These are phyloP conservation scores for Pogostemon cablin DNA, from an alignment of 257 asterid species.

Conservation along the genomic window DNA sequence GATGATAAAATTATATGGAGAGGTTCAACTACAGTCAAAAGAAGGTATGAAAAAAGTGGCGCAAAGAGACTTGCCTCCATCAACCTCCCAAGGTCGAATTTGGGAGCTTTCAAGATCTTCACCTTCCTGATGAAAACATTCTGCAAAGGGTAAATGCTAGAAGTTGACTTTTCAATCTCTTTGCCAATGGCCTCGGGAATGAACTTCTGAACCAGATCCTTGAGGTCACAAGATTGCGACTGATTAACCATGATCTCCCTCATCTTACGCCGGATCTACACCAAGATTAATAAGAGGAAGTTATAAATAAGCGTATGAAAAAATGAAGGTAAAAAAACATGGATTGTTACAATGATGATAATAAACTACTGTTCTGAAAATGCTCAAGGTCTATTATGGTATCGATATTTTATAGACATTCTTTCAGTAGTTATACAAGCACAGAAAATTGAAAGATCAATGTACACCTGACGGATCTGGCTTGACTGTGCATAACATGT, in stretches of 20 bases:
- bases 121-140: constrained; percentile 79
- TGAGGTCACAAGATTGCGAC: constrained; percentile 71
- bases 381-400: background rate
- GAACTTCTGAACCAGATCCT: constrained; percentile 78
- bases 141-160: constrained; percentile 79
- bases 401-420: too few relatives aligned
- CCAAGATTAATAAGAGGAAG: background rate
- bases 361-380: background rate
- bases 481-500: constrained; percentile 90
- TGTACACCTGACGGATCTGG: constrained; percentile 73
- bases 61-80: constrained; percentile 56
- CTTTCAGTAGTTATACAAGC: background rate
- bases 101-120: constrained; percentile 85
- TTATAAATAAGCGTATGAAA: background rate
- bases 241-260: constrained; percentile 79
- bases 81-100: constrained; percentile 75
- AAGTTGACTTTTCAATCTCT: constrained; percentile 82
- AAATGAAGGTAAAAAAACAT: background rate
- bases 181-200: constrained; percentile 85
- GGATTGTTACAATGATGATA: background rate
- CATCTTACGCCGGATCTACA: constrained; percentile 84
- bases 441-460: background rate
- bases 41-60: background rate
- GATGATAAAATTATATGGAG: too few relatives aligned
- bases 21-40: too few relatives aligned